A percentile compares a stretch with the other conserved stretches of the same genome.
Evolutionary conservation across 2,329 filamentous ascomycete species (phyloP).

Genomic region (Clonostachys sp.): DNA sequence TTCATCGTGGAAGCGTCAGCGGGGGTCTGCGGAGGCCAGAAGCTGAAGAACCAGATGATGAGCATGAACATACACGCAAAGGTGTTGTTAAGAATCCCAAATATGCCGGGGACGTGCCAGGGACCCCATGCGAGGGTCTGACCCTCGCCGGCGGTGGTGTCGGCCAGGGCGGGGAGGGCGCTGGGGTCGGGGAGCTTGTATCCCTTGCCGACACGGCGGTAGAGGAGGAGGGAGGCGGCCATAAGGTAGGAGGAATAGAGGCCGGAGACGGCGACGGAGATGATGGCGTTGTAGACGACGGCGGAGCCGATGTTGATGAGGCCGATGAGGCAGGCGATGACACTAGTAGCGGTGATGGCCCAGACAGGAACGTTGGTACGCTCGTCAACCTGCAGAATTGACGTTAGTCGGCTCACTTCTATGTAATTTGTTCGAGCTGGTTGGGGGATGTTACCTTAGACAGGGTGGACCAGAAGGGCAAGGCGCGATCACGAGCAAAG

Average conservation of each 20-base stretch:
- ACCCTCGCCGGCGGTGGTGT: constrained; percentile 15
- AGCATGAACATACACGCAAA: constrained; percentile 48
- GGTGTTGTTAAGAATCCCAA: constrained; percentile 48
- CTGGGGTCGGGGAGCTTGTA: constrained; percentile 2
- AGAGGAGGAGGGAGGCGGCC: constrained; percentile 15
- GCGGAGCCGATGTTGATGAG: constrained; percentile 25
- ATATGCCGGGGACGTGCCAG: constrained; percentile 43
- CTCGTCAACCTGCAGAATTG: no score
- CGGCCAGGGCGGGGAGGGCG: constrained; percentile 17
- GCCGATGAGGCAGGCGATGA: constrained; percentile 19
- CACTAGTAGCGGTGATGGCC: constrained; percentile 15
- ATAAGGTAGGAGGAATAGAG: constrained; percentile 22
- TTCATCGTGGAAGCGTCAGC: constrained; percentile 34
- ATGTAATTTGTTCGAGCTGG: no score
- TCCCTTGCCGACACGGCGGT: constrained; percentile 12
- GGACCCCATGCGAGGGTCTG: constrained; percentile 41
- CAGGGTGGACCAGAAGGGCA: constrained; percentile 9
- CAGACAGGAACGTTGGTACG: constrained; percentile 18
- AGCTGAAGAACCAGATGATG: constrained; percentile 52
- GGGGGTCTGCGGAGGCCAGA: constrained; percentile 35
- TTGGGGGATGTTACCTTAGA: background rate
- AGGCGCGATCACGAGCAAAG: constrained; percentile 29
- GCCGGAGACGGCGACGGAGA: constrained; percentile 18
- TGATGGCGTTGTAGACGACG: constrained; percentile 20
- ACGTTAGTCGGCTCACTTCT: no score